A percentile compares a stretch with the other conserved stretches of the same genome.
Evolutionary conservation across 2,329 filamentous ascomycete species (phyloP).

Genomic region (Bipolaris victoriae): DNA sequence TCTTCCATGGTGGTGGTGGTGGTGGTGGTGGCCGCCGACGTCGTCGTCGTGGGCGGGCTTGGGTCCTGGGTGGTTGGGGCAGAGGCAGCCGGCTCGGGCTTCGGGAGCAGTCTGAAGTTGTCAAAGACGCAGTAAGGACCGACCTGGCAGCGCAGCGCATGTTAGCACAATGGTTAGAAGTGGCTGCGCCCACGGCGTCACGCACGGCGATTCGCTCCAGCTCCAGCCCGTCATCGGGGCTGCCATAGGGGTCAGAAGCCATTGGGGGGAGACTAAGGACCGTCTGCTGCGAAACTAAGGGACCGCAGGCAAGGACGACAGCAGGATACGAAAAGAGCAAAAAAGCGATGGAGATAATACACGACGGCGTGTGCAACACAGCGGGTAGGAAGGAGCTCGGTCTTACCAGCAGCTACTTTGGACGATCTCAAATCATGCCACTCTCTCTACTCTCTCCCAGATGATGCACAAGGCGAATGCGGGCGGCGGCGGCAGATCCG

Average conservation of each 20-base stretch:
- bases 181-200: conserved; percentile 22
- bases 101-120: conserved; percentile 39
- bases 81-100: conserved; percentile 19
- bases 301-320: background rate
- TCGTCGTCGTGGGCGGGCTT: conserved; percentile 9
- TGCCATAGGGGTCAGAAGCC: conserved; percentile 35
- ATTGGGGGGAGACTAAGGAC: conserved; percentile 12
- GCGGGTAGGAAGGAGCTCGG: conserved; percentile 9
- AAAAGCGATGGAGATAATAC: conserved; percentile 6
- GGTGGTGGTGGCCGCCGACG: too few relatives aligned
- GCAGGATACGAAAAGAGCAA: background rate
- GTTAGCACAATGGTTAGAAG: conserved; percentile 34
- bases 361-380: background rate
- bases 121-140: conserved; percentile 50
- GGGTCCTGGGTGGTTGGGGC: conserved; percentile 13
- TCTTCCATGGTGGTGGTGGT: conserved; percentile 37
- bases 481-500: conserved; percentile 9
- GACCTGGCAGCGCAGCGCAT: conserved; percentile 32
- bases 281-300: conserved; percentile 1
- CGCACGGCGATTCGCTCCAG: conserved; percentile 50
- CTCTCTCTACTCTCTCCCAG: conserved; percentile 1
- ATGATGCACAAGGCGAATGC: conserved; percentile 9
- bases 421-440: conserved; percentile 20
- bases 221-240: conserved; percentile 45
- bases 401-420: conserved; percentile 23